Conservation (phyloP, 768 basidiomycete genomes). For the Infundibulicybe gibba region DNA sequence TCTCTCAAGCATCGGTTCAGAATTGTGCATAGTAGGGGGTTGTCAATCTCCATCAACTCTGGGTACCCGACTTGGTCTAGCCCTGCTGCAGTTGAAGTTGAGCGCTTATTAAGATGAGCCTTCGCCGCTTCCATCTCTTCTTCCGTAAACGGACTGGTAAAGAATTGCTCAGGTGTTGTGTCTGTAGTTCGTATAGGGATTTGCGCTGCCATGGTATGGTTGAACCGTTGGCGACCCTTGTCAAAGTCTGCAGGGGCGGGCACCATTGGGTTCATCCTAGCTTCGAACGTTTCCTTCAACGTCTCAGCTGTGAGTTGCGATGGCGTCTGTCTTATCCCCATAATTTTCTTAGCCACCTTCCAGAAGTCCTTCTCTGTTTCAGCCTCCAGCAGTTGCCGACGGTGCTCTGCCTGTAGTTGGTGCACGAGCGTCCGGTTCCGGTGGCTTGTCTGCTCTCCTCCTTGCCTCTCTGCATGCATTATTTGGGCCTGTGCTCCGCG, state of each 20-base stretch:
- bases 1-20: constrained; percentile 4
- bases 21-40: constrained; percentile 1
- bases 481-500: too few species aligned
- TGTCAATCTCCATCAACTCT: constrained; percentile 5
- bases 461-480: too few species aligned
- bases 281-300: not conserved
- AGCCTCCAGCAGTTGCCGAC: not conserved
- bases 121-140: constrained; percentile 6
- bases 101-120: constrained; percentile 1
- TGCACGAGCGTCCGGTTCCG: too few species aligned
- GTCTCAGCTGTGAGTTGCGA: not conserved
- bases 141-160: constrained; percentile 1
- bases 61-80: constrained; percentile 1
- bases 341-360: not conserved
- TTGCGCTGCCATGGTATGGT: not conserved
- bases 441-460: too few species aligned
- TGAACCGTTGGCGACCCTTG: not conserved
- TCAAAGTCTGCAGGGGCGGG: not conserved
- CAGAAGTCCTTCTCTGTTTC: not conserved
- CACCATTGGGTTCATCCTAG: constrained; percentile 1
- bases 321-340: not conserved
- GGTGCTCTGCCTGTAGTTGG: not conserved
- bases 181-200: constrained; percentile 1
- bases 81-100: not conserved
- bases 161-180: not conserved